Base-by-base conservation (phyloP, 2,329 filamentous ascomycete genomes). In the Diplodia sapinea region DNA sequence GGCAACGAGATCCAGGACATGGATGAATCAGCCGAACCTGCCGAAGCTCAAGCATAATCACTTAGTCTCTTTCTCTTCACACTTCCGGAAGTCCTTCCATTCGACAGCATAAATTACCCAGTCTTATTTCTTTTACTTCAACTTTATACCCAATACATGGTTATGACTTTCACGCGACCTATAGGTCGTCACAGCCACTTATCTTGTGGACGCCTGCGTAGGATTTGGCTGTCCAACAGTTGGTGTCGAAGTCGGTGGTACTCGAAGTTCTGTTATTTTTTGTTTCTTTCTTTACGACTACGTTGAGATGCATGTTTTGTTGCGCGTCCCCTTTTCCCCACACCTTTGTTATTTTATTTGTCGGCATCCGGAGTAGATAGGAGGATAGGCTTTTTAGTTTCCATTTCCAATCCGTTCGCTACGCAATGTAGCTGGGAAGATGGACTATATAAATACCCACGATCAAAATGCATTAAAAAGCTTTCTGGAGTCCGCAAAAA, bases 1-100 rank as follows among this genome's bases (percentile, higher is more conserved):
- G 78, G 78, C 55, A 74, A 76, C 49, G 77, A 79, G 66, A 75
- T 76, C 11, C 75, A 79, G 62, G 78, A 79, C 54, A 67, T 77
- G 9, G 76, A 78, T 20, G 72, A 79, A 17, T 49, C 63, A 20
- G 40, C 17, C 17, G 57, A 62, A 33, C 38, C 50, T 50, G 40
- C 26, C 12, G 57, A 62, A 8, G 40, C 36, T 23, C 57, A 33
- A 50, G 57, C 57, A 50, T 62, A 5, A 50, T 36, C 8, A 4
- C 17, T 47, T 8, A 17, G 40, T 29, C 26, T 43, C 23, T 17
- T 43, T 62, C 17, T 49, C n/a, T 40, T 47, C 17, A n/a, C 38
- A n/a, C 56, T 26, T 11, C 5, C 8, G 23, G 23, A 13, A 7
- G 6, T 13, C 8, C 26, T 17, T 62, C 31, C 26, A 36, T 59